Evolutionary conservation across 768 basidiomycete genomes (phyloP).

Genomic region (button mushroom (Agaricus bisporus)): DNA sequence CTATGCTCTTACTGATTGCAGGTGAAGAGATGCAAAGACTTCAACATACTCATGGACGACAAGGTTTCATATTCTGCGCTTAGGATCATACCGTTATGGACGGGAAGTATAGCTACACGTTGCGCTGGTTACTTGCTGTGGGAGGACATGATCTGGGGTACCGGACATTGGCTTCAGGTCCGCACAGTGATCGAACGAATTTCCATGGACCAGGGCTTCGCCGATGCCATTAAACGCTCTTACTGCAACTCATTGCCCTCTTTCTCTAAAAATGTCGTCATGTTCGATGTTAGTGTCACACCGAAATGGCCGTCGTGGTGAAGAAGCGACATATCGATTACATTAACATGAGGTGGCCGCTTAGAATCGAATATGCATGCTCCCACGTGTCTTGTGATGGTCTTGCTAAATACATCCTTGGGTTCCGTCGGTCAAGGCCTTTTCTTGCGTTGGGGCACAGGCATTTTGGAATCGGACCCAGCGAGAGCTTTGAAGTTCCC

Average conservation of each 20-base stretch:
- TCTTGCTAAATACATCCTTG: not conserved
- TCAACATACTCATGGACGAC: not conserved
- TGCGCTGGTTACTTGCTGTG: not conserved
- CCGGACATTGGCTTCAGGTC: not conserved
- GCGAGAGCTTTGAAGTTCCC: not conserved
- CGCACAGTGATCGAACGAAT: slow-evolving; percentile 1
- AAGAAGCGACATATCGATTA: not conserved
- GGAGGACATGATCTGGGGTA: not conserved
- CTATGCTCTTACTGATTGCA: not conserved
- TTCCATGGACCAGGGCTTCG: not conserved
- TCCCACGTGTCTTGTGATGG: slow-evolving; percentile 2
- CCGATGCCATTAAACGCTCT: not conserved
- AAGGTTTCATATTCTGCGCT: slow-evolving; percentile 2
- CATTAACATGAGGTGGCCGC: slow-evolving; percentile 4
- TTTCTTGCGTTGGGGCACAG: not conserved
- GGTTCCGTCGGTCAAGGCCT: no score
- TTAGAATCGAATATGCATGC: not conserved
- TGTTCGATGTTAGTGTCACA: not conserved
- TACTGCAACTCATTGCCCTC: not conserved
- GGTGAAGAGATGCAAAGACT: not conserved
- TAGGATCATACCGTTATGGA: not conserved
- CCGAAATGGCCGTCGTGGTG: not conserved
- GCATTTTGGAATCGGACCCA: not conserved
- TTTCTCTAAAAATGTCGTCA: not conserved
- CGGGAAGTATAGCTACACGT: not conserved